Base-by-base conservation (phyloP, 2,329 filamentous ascomycete genomes). In the Venturia nashicola region DNA sequence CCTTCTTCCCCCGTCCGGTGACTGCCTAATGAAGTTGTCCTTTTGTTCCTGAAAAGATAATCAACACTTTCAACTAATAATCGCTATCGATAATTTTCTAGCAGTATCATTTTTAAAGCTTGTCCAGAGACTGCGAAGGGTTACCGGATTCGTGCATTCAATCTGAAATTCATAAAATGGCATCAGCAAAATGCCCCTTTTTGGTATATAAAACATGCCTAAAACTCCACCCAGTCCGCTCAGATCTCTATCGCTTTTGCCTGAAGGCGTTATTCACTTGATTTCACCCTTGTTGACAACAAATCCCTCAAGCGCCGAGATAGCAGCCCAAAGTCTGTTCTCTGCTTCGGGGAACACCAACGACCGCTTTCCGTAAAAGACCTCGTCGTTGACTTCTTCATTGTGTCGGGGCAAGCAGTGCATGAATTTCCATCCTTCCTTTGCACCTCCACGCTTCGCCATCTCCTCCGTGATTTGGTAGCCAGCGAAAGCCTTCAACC, bases 381-480 rank as follows among this genome's bases (percentile, higher is more conserved):
- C 92, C 72, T 94, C 91, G 71, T 99, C 93, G 65, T 83, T 86
- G 42, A 99, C 94, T 78, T 99, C 94, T 75, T 99, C 93, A 0
- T 84, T 84, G 73, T 99, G 92, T 67, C 94, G 84, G 16, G 94
- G 94, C 65, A 99, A 77, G 74, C 94, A 99, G 79, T 99, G 94
- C 94, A 99, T 97, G 75, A 99, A 99, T 76, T 90, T 91, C 94
- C 94, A 99, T 67, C 83, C 83, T 16, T 88, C 81, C 74, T 94
- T 96, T 51, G 94, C 94, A 23, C 91, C 92, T 54, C 91, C 92
- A 61, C 86, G 82, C 75, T 87, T 83, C 1, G 91, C 93, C 68
- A 99, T 80, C 54, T 94, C 89, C 59, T 86, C 83, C 2, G 93
- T 97, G 71, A 99, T 89, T 74, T 97, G 93, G 77, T 92, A 99